Evolutionary conservation across 2,329 filamentous ascomycete genomes (phyloP).

Genomic region (Alternaria panax): DNA sequence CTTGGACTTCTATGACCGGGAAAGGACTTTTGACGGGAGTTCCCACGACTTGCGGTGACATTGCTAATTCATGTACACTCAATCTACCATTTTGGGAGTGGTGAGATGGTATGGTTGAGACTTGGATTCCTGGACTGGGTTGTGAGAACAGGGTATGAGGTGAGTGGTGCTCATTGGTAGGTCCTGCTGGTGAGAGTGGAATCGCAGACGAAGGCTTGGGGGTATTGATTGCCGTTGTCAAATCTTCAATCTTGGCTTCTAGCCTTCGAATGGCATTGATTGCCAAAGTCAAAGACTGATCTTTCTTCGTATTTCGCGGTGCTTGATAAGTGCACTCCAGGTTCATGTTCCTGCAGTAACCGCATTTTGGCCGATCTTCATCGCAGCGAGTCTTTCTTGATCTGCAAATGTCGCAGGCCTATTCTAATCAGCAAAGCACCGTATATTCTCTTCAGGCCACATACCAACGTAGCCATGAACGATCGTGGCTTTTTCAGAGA

Average conservation of each 20-base stretch:
- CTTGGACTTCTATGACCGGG: slow-evolving; percentile 23
- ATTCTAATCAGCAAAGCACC: slow-evolving; percentile 14
- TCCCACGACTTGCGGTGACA: slow-evolving; percentile 36
- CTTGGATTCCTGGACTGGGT: slow-evolving; percentile 34
- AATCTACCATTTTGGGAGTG: slow-evolving; percentile 26
- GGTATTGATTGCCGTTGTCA: slow-evolving; percentile 50
- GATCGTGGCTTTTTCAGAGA: slow-evolving; percentile 45
- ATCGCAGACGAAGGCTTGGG: slow-evolving; percentile 18
- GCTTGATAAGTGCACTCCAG: slow-evolving; percentile 62
- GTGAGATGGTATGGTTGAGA: slow-evolving; percentile 10
- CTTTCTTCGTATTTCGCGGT: slow-evolving; percentile 62
- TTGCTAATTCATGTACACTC: slow-evolving; percentile 32
- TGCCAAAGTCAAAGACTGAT: slow-evolving; percentile 62
- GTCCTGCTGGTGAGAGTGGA: slow-evolving; percentile 18
- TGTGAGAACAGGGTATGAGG: slow-evolving; percentile 39
- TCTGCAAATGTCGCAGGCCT: slow-evolving; percentile 63
- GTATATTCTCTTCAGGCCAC: not conserved
- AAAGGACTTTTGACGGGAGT: slow-evolving; percentile 38
- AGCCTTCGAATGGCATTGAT: slow-evolving; percentile 63
- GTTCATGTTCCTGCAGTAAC: slow-evolving; percentile 59
- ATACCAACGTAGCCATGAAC: slow-evolving; percentile 46
- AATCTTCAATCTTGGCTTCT: slow-evolving; percentile 60
- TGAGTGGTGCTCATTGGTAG: slow-evolving; percentile 35
- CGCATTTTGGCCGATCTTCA: slow-evolving; percentile 61
- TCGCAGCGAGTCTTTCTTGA: slow-evolving; percentile 64